Base-by-base conservation (phyloP, 2,329 filamentous ascomycete genomes). In the Phyllosticta citrichinensis region DNA sequence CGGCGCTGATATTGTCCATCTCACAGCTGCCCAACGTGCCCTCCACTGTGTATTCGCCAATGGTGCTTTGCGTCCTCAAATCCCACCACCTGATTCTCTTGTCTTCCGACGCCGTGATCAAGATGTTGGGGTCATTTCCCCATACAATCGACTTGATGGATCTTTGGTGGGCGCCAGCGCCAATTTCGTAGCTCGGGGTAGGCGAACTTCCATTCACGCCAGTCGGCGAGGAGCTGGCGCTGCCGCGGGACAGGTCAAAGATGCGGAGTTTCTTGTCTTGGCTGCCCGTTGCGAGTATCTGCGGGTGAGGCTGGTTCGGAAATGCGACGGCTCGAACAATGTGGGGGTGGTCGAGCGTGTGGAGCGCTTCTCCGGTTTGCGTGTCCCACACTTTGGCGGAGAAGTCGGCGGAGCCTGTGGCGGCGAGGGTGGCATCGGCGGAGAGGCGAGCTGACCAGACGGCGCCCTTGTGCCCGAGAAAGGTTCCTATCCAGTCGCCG, bases 381-480 rank as follows among this genome's bases (percentile, higher is more conserved):
- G 94, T 96, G 69, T 99, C 91, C 94, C 95, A 99, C 58, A 99
- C 87, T 75, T 95, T 97, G 56, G 91, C 91, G 62, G 91, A 94
- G 74, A 99, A 99, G 74, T 99, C 94, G 57, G 94, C 94, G 56
- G 92, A 95, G 55, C 90, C 94, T 35, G 95, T 97, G 10, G 92
- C 94, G 62, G 94, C 93, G 55, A 91, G 87, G 25, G 85, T 86
- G 52, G 91, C 90, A 76, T 97, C 91, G 20, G 89, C 86, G 58
- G 91, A 96, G 40, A 99, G 81, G 68, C 92, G 85, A 59, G 92
- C 90, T 77, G 97, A 92, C 91, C 94, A 99, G 63, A 97, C 93
- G 47, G 94, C 94, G 64, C 94, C 94, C 77, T 99, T 97, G 79
- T 99, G 94, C 51, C 94, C 94, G 69, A 99, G 87, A 73, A 97